These are phyloP conservation scores for Wickerhamomyces strasburgensis DNA, from an alignment of 805 yeast species.

Conservation along the genomic window DNA sequence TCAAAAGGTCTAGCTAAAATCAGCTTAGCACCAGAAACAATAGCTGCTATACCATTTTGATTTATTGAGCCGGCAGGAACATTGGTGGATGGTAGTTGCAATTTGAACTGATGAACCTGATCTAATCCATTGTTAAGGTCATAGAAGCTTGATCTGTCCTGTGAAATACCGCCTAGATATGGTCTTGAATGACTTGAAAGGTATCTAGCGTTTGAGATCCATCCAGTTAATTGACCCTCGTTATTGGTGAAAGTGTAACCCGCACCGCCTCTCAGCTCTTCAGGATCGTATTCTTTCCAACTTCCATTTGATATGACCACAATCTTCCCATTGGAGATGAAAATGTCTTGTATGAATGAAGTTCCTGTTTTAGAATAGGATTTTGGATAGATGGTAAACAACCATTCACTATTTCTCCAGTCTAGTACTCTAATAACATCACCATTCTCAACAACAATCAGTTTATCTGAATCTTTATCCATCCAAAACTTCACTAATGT, in stretches of 20 bases:
- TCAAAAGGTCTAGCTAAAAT: slow-evolving; percentile 24
- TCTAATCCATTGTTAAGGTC: slow-evolving; percentile 16
- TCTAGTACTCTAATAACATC: slow-evolving; percentile 29
- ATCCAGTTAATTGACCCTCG: slow-evolving; percentile 19
- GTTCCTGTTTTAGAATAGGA: slow-evolving; percentile 15
- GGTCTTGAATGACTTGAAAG: slow-evolving; percentile 11
- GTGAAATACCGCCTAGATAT: slow-evolving; percentile 17
- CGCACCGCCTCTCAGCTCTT: slow-evolving; percentile 28
- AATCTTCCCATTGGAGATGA: slow-evolving; percentile 21
- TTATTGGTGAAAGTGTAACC: slow-evolving; percentile 27
- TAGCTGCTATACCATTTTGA: slow-evolving; percentile 20
- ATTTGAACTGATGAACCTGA: slow-evolving; percentile 19
- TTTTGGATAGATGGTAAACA: slow-evolving; percentile 29
- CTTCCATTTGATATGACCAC: slow-evolving; percentile 31
- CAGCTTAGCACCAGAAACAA: slow-evolving; percentile 21
- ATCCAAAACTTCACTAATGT: slow-evolving; percentile 29
- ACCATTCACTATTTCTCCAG: slow-evolving; percentile 28
- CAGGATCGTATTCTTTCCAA: slow-evolving; percentile 28
- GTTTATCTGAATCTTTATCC: slow-evolving; percentile 27
- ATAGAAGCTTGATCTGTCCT: slow-evolving; percentile 22
- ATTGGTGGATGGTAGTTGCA: slow-evolving; percentile 17
- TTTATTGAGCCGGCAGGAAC: slow-evolving; percentile 22
- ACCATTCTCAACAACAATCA: slow-evolving; percentile 31
- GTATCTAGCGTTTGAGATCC: slow-evolving; percentile 17
- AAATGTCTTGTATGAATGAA: slow-evolving; percentile 19